Conservation (phyloP, 345 rosid genomes). For the Eucalyptus virginea region DNA sequence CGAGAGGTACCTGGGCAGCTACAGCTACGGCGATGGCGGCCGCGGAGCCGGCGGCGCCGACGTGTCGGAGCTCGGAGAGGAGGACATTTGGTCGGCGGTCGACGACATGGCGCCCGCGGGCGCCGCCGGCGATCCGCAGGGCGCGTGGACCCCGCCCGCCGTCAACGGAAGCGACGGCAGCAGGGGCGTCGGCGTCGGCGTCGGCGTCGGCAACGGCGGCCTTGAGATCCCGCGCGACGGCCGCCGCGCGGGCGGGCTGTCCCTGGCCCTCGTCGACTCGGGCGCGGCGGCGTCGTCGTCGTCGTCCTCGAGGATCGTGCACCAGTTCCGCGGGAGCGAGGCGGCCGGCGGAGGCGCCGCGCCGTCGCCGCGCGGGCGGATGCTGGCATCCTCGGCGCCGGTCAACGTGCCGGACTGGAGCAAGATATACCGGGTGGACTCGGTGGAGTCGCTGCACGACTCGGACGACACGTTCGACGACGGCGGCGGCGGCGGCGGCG, state of each 20-base stretch:
- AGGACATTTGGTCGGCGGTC: slow-evolving; percentile 8
- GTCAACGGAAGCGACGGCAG: not conserved
- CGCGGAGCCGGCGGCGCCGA: not conserved
- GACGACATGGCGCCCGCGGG: not conserved
- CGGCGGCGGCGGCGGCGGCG: not conserved
- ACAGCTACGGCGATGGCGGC: not conserved
- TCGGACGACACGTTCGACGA: slow-evolving; percentile 1
- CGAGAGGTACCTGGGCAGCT: slow-evolving; percentile 12
- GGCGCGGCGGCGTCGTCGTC: not conserved
- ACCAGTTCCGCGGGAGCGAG: slow-evolving; percentile 1
- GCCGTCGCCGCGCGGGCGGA: not conserved
- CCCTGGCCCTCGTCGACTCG: slow-evolving; percentile 5
- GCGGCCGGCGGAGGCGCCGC: not conserved
- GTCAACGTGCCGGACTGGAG: slow-evolving; percentile 11
- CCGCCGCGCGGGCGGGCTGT: slow-evolving; percentile 1
- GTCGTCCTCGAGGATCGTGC: slow-evolving; percentile 1
- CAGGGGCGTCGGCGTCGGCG: not conserved
- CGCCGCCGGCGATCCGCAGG: not conserved
- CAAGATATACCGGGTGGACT: slow-evolving; percentile 9
- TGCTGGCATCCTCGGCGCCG: slow-evolving; percentile 8
- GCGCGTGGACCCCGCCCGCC: not conserved
- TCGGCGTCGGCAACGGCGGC: not conserved
- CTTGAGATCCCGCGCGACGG: not conserved
- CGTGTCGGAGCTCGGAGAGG: slow-evolving; percentile 5
- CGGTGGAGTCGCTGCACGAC: slow-evolving; percentile 8